These are phyloP conservation scores for Pichia kluyveri DNA, from an alignment of 805 yeast genomes.

Conservation along the genomic window DNA sequence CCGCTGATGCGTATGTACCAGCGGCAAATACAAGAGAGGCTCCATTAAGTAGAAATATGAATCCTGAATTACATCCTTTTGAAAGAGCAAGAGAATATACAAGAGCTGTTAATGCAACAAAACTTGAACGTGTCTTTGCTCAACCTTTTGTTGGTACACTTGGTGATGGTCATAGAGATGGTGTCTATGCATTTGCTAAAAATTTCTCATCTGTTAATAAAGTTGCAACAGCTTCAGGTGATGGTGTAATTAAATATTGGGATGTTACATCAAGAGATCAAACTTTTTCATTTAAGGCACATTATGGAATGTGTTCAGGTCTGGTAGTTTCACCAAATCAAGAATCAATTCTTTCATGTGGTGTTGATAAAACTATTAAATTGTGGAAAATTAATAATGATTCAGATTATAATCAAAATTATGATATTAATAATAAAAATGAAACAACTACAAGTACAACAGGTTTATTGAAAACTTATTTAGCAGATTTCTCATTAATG, in stretches of 20 bases:
- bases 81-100: conserved; percentile 96
- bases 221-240: conserved; percentile 90
- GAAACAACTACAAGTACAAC: conserved; percentile 25
- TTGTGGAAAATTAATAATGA: conserved; percentile 70
- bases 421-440: conserved; percentile 4
- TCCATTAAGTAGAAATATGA: conserved; percentile 76
- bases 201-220: conserved; percentile 61
- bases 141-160: conserved; percentile 93
- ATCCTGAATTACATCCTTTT: conserved; percentile 93
- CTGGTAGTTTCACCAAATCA: conserved; percentile 62
- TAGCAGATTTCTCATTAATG: conserved; percentile 78
- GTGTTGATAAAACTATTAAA: conserved; percentile 83
- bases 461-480: conserved; percentile 69
- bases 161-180: conserved; percentile 93
- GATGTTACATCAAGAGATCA: conserved; percentile 75
- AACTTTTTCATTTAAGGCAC: conserved; percentile 72
- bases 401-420: conserved; percentile 15
- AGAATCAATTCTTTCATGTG: conserved; percentile 55
- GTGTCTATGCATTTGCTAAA: conserved; percentile 81
- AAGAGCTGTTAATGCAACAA: conserved; percentile 89
- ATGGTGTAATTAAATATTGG: conserved; percentile 94
- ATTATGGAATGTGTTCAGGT: conserved; percentile 84
- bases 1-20: conserved; percentile 88
- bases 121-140: conserved; percentile 93
- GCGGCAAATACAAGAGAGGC: conserved; percentile 85